phyloP scores from a whole-genome alignment of 345 rosid species.

The Nephelium lappaceum region DNA sequence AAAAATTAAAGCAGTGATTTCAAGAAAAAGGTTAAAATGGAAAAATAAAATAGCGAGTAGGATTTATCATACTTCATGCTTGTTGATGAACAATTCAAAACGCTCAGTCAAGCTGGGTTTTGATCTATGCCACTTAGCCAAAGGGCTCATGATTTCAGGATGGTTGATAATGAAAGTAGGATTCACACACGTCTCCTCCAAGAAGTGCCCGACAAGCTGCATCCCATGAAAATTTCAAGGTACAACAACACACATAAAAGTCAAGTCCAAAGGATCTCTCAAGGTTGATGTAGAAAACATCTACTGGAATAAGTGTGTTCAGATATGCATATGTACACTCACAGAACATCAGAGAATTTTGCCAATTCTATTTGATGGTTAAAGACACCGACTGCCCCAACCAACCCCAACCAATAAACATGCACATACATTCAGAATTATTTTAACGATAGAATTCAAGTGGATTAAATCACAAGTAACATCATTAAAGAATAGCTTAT shows the following conservation, averaged over 20 bases:
- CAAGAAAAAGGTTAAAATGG: not conserved
- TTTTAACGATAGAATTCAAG: not conserved
- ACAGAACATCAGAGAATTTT: not conserved
- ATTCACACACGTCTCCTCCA: conserved; percentile 89
- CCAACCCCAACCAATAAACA: not conserved
- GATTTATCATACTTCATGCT: conserved; percentile 66
- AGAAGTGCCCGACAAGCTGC: conserved; percentile 95
- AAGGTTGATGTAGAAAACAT: not conserved
- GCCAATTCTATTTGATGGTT: not conserved
- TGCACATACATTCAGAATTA: not conserved
- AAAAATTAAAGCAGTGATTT: not conserved
- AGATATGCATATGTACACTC: not conserved
- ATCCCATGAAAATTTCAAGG: conserved; percentile 14
- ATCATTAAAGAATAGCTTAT: not conserved
- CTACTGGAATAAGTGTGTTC: not conserved
- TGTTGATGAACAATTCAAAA: conserved; percentile 87
- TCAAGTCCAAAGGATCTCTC: not conserved
- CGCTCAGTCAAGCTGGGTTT: conserved; percentile 81
- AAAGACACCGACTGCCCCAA: not conserved
- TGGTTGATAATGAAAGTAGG: conserved; percentile 94
- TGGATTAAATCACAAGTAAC: conserved; percentile 1
- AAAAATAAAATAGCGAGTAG: not conserved
- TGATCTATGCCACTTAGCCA: conserved; percentile 88
- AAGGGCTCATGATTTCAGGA: conserved; percentile 89
- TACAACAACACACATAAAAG: not conserved